These are phyloP conservation scores for Fraxinus ornus DNA, from an alignment of 305 asterid genomes.

Conservation along the genomic window DNA sequence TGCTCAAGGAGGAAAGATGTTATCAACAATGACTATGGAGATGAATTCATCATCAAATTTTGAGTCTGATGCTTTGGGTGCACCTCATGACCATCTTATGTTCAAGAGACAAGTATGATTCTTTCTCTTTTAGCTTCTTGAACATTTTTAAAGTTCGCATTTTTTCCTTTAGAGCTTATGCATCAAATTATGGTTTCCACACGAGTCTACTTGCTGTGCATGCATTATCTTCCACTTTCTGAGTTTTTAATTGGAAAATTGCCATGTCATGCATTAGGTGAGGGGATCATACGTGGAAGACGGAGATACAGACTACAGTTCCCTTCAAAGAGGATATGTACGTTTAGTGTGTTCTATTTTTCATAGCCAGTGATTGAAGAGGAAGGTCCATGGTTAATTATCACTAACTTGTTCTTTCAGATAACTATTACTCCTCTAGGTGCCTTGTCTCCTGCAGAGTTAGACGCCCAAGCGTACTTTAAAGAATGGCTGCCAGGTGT, in stretches of 20 bases:
- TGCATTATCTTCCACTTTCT: constrained; percentile 7
- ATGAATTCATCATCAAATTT: constrained; percentile 40
- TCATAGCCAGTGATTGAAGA: constrained; percentile 10
- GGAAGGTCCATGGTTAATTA: constrained; percentile 1
- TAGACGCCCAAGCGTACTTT: constrained; percentile 50
- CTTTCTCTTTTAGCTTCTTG: constrained; percentile 19
- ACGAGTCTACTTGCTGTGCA: neutral
- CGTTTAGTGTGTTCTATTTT: constrained; percentile 20
- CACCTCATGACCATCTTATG: constrained; percentile 40
- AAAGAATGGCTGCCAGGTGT: constrained; percentile 57
- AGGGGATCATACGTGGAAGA: constrained; percentile 50
- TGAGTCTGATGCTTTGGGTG: constrained; percentile 36
- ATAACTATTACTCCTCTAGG: constrained; percentile 72
- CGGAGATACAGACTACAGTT: constrained; percentile 59
- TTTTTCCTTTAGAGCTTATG: constrained; percentile 4
- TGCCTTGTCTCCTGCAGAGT: constrained; percentile 61
- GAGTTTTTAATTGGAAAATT: neutral
- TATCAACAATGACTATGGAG: constrained; percentile 87
- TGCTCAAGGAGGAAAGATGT: constrained; percentile 60
- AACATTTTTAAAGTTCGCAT: neutral
- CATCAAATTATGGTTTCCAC: constrained; percentile 3
- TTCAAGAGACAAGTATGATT: constrained; percentile 71
- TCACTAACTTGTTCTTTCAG: constrained; percentile 36
- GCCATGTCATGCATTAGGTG: constrained; percentile 35
- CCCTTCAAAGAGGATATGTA: constrained; percentile 80